Base-by-base conservation (phyloP, 2,329 filamentous ascomycete species). In the Bipolaris sorokiniana region DNA sequence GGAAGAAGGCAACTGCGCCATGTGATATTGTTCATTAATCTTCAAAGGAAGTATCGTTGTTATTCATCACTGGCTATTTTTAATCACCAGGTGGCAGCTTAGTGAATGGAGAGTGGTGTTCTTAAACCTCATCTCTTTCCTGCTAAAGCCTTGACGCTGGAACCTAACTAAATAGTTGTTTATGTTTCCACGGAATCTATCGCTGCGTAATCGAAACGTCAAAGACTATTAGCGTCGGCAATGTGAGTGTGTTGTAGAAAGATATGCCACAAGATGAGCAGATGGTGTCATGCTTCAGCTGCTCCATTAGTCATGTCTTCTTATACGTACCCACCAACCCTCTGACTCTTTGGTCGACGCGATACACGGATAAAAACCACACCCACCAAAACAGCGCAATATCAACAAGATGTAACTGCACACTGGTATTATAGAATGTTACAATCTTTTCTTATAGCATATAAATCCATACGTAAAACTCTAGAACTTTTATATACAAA, bases 51-150 rank as follows among this genome's bases (percentile, higher is more conserved):
- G 20, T 51, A 20, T 33, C 37, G 23, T 42, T 28, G 45, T 56
- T 56, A 38, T 36, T 50, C 48, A 45, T 51, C 38, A 23, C 20
- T n/a, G 44, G 26, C 51, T 61, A 61, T 58, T 58, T 54, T 55
- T 51, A 45, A 51, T 13, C 9, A 5, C 11, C 10, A 38, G 20
- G 11, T 10, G 50, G 54, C 48, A 34, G 15, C 11, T 5, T 1
- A 36, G 15, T 48, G 15, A 18, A 18, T 11, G 9, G 28, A 13
- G 46, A 15, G 18, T 20, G n/a, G 5, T 33, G 26, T 20, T 15
- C n/a, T 15, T 33, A 15, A 33, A 7, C 16, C 28, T 33, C 26
- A 16, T 7, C 42, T 26, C n/a, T 10, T 10, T 38, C 37, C n/a
- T 18, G n/a, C 16, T 20, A 4, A 18, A 6, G 23, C 6, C 7